A percentile compares a stretch with the other conserved stretches of the same genome.
Conservation (phyloP, 805 yeast species). For the Zygotorulaspora danielsina region DNA sequence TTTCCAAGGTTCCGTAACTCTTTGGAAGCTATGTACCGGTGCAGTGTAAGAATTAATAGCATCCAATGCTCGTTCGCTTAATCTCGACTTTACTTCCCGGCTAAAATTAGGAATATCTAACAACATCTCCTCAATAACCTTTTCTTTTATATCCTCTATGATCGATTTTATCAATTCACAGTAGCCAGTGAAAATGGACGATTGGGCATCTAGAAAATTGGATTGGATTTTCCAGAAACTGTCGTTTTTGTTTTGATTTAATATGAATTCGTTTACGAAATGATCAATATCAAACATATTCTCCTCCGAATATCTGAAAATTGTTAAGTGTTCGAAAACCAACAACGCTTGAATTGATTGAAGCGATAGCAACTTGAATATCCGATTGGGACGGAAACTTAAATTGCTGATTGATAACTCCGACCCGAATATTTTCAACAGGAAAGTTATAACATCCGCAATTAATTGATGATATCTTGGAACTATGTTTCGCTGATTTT, state of each 20-base stretch:
- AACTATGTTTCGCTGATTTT: constrained; percentile 7
- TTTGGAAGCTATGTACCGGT: not conserved
- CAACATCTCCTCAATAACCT: constrained; percentile 15
- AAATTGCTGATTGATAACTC: constrained; percentile 9
- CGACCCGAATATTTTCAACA: constrained; percentile 15
- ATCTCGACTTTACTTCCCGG: constrained; percentile 12
- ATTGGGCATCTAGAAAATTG: constrained; percentile 16
- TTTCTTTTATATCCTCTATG: constrained; percentile 13
- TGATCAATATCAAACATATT: constrained; percentile 12
- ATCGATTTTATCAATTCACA: constrained; percentile 14
- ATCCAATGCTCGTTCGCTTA: constrained; percentile 8
- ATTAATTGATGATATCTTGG: constrained; percentile 16
- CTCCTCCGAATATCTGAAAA: constrained; percentile 1
- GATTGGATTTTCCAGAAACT: constrained; percentile 15
- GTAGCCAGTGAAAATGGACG: constrained; percentile 16
- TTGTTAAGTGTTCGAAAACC: not conserved
- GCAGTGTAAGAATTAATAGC: not conserved
- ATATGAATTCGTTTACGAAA: constrained; percentile 19
- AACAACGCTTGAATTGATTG: constrained; percentile 24
- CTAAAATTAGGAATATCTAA: constrained; percentile 11
- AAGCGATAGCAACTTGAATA: constrained; percentile 16
- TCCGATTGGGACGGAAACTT: constrained; percentile 8
- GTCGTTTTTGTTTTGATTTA: constrained; percentile 14
- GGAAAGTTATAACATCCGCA: constrained; percentile 18
- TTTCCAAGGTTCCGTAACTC: constrained; percentile 5